A percentile compares a stretch with the other conserved stretches of the same genome.
Conservation (phyloP, 1,284 basidiomycete species). For the Marasmius sp. region DNA sequence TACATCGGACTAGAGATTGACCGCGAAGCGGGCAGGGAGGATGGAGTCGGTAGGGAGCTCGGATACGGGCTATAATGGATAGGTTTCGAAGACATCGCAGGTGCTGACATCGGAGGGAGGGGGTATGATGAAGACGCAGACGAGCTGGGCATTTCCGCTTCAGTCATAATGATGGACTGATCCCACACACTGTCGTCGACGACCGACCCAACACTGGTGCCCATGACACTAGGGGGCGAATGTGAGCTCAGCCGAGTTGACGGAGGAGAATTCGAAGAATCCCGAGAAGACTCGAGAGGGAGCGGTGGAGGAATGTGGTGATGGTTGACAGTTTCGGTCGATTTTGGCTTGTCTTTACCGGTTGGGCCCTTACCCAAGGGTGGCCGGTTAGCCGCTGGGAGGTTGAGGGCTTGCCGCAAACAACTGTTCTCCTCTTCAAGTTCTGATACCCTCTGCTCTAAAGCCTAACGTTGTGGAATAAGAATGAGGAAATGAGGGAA, state of each 20-base stretch:
- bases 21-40: constrained; percentile 33
- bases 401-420: constrained; percentile 72
- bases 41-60: constrained; percentile 34
- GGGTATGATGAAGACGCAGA: constrained; percentile 40
- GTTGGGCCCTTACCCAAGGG: constrained; percentile 79
- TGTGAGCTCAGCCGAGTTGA: constrained; percentile 39
- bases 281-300: constrained; percentile 36
- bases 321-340: constrained; percentile 25
- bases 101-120: constrained; percentile 39
- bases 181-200: constrained; percentile 54
- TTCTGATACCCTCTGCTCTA: constrained; percentile 81
- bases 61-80: constrained; percentile 35
- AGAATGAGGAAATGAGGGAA: constrained; percentile 12
- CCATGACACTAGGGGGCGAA: constrained; percentile 40
- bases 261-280: constrained; percentile 49
- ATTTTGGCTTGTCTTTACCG: constrained; percentile 75
- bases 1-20: constrained; percentile 36
- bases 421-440: constrained; percentile 84
- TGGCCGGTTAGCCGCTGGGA: constrained; percentile 73
- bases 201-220: constrained; percentile 38
- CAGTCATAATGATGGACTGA: constrained; percentile 53
- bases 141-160: constrained; percentile 38
- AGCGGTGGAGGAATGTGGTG: constrained; percentile 16
- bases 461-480: constrained; percentile 48
- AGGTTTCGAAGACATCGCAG: constrained; percentile 32